These are phyloP conservation scores for Rossbeevera mucosa DNA, from an alignment of 768 basidiomycete genomes.

Conservation along the genomic window DNA sequence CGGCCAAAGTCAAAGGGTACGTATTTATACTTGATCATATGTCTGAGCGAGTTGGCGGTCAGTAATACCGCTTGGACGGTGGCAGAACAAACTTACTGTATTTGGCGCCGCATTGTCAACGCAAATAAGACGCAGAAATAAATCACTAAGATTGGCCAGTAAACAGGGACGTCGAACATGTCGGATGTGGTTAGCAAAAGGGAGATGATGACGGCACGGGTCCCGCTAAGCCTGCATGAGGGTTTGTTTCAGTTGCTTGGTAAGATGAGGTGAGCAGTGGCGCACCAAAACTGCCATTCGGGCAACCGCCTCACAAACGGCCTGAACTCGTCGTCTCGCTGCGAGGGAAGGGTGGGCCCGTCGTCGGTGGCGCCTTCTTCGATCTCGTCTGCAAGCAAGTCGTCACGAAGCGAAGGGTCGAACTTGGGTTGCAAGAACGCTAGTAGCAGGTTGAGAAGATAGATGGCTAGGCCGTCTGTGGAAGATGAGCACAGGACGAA, in stretches of 20 bases:
- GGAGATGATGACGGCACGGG: conserved; percentile 81
- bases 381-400: conserved; percentile 89
- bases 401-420: conserved; percentile 92
- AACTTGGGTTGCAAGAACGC: conserved; percentile 98
- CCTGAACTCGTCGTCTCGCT: conserved; percentile 91
- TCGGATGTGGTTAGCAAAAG: conserved; percentile 77
- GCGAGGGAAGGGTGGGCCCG: conserved; percentile 54
- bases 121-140: conserved; percentile 96
- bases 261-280: not conserved
- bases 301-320: conserved; percentile 95
- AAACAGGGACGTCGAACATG: conserved; percentile 93
- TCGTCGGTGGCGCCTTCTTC: conserved; percentile 81
- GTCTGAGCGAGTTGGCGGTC: conserved; percentile 44
- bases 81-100: conserved; percentile 63
- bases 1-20: conserved; percentile 94
- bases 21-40: conserved; percentile 99
- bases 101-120: conserved; percentile 93
- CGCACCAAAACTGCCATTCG: conserved; percentile 94
- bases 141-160: conserved; percentile 97
- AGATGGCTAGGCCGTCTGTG: conserved; percentile 87
- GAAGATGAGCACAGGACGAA: not conserved
- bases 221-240: conserved; percentile 76
- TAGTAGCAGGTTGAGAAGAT: conserved; percentile 91
- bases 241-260: not conserved
- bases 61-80: not conserved